Base-by-base conservation (phyloP, 2,329 filamentous ascomycete genomes). In the Claviceps paspali region DNA sequence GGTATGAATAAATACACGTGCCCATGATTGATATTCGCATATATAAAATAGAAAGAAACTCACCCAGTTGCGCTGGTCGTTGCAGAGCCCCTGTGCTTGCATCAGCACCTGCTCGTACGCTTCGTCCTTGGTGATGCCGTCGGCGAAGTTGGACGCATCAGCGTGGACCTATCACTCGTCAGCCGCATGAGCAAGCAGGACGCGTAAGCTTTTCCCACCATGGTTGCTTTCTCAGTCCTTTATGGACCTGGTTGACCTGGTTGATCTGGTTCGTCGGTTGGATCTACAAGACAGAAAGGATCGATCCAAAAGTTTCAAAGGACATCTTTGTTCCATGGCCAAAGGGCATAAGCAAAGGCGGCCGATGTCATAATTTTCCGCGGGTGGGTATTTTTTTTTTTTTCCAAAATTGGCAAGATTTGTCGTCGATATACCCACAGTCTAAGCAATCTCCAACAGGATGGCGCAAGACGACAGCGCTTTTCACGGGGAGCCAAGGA, bases 11-110 rank as follows among this genome's bases (percentile, higher is more conserved):
- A 7, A 23, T 8, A 18, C 2, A n/a, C n/a, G n/a, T n/a, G n/a
- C n/a, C n/a, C n/a, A n/a, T n/a, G n/a, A n/a, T n/a, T n/a, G n/a
- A n/a, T n/a, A n/a, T n/a, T n/a, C n/a, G n/a, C n/a, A n/a, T n/a
- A n/a, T n/a, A n/a, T n/a, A n/a, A n/a, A n/a, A n/a, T n/a, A n/a
- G n/a, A n/a, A n/a, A n/a, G n/a, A 28, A 14, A 50, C 68, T 47
- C 59, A 87, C 82, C 83, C 83, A 88, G 51, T 88, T 87, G 35
- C 76, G 68, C 53, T 88, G 82, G 6, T 68, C 81, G 18, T 76
- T 68, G 46, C 85, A 76, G 1, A 91, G 62, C 1, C 75, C 74
- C 43, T 72, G 67, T 1, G 79, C 76, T 52, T 86, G 78, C 36
- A 79, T 64, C 10, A 86, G 60, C 2, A 88, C 74, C 49, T 87